Evolutionary conservation across 345 rosid species (phyloP), one percentile per base, ranked within the genome.

Genomic region (Hibiscus mutabilis): DNA sequence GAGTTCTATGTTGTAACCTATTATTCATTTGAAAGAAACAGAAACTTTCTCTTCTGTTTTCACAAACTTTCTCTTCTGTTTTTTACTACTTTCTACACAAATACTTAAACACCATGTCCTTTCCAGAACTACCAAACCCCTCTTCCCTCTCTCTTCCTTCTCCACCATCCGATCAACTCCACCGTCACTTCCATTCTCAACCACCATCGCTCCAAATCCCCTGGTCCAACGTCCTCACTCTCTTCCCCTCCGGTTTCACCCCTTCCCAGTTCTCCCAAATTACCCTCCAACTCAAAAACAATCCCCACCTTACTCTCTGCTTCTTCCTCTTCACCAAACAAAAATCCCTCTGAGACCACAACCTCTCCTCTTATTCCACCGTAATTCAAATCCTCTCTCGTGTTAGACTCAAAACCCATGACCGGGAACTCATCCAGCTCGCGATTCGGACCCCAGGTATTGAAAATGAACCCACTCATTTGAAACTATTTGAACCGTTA

Each of bases 131-230:
- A 61, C 31, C 52, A 79, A 55, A 78, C 75, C 64, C 15, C 33
- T 37, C 75, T 0, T 60, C 62, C 40, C 66, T 73, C 0, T 56
- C 42, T 40, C 56, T 31, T 66, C 66, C 77, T 60, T 5, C 29
- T 68, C 69, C 86, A 14, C 73, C 83, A 53, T 73, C 84, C 10
- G 72, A 75, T 55, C 79, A 58, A 3, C 69, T 53, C 93, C 73
- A 42, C 79, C 78, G 82, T 83, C 79, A 82, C 85, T 60, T 85
- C 93, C 51, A 76, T 91, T 78, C 89, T 94, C 76, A 86, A 82
- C 70, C 83, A 88, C 82, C 91, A 88, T 81, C 91, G 90, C 72
- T 88, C 93, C 81, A 91, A 90, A 72, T 87, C 93, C 63, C 86
- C 1, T 91, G 96, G 97, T 80, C 77, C 68, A 80, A 84, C 72